These are phyloP conservation scores for Debaryomyces castellii DNA, from an alignment of 805 yeast genomes.

Conservation along the genomic window DNA sequence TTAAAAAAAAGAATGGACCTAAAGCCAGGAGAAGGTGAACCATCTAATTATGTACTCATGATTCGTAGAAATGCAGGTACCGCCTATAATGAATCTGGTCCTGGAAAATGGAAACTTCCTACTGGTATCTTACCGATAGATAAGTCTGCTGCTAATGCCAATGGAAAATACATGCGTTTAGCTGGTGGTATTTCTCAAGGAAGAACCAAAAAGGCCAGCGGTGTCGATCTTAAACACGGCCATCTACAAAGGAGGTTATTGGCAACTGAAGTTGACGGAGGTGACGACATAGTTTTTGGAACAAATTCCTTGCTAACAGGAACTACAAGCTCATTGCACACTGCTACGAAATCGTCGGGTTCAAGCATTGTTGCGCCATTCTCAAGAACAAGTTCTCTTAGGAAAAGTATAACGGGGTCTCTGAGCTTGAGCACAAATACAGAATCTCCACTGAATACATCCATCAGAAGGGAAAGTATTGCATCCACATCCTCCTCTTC, in stretches of 20 bases:
- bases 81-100: conserved; percentile 47
- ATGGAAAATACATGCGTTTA: conserved; percentile 28
- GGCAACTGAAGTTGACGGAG: conserved; percentile 75
- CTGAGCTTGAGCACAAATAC: conserved; percentile 12
- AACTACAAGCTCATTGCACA: conserved; percentile 9
- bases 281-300: conserved; percentile 31
- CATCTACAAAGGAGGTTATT: conserved; percentile 62
- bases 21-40: conserved; percentile 50
- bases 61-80: conserved; percentile 47
- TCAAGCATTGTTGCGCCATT: conserved; percentile 14
- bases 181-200: conserved; percentile 22
- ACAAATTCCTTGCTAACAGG: conserved; percentile 8
- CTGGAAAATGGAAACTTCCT: conserved; percentile 51
- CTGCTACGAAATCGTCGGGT: conserved; percentile 7
- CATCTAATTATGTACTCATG: conserved; percentile 48
- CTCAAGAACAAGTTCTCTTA: conserved; percentile 25
- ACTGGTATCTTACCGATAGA: conserved; percentile 54
- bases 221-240: conserved; percentile 61
- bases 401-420: conserved; percentile 29
- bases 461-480: conserved; percentile 12
- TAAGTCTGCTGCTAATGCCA: conserved; percentile 23
- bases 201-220: conserved; percentile 36
- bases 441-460: conserved; percentile 11
- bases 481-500: conserved; percentile 25
- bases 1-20: conserved; percentile 34